Evolutionary conservation across 225 moss, liverwort and hornwort species (phyloP).

Genomic region (Neckera pumila): DNA sequence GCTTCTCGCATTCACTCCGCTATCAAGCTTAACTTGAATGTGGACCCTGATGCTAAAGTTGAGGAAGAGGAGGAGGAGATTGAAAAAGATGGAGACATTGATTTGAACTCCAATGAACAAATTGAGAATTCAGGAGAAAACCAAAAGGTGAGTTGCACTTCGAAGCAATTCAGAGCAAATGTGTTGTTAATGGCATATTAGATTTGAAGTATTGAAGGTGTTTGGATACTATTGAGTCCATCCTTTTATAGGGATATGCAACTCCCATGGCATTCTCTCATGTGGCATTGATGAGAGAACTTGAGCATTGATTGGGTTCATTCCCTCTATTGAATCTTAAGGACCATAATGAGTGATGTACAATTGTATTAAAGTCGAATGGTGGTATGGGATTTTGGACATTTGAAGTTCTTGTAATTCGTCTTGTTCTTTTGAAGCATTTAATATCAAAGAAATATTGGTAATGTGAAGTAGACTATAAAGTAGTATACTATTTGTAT

Average conservation of each 20-base stretch:
- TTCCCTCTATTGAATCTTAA: background rate
- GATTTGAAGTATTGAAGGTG: background rate
- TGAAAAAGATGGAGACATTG: background rate
- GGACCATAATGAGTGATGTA: background rate
- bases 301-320: background rate
- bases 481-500: background rate
- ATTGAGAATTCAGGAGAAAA: background rate
- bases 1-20: conserved; percentile 52
- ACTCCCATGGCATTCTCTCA: accelerated
- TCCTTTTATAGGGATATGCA: background rate
- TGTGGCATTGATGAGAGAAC: background rate
- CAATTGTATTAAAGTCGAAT: background rate
- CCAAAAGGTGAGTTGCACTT: background rate
- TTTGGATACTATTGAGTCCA: background rate
- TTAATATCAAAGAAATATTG: background rate
- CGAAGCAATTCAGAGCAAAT: background rate
- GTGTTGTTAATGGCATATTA: background rate
- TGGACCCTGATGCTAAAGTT: conserved; percentile 59
- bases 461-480: background rate
- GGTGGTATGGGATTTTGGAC: background rate
- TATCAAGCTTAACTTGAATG: conserved; percentile 44
- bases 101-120: background rate
- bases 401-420: background rate
- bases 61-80: conserved; percentile 30
- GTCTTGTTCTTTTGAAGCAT: background rate